Evolutionary conservation across 805 yeast species (phyloP), one percentile per base, ranked within the genome.

Genomic region (Kodamaea fukazawae): DNA sequence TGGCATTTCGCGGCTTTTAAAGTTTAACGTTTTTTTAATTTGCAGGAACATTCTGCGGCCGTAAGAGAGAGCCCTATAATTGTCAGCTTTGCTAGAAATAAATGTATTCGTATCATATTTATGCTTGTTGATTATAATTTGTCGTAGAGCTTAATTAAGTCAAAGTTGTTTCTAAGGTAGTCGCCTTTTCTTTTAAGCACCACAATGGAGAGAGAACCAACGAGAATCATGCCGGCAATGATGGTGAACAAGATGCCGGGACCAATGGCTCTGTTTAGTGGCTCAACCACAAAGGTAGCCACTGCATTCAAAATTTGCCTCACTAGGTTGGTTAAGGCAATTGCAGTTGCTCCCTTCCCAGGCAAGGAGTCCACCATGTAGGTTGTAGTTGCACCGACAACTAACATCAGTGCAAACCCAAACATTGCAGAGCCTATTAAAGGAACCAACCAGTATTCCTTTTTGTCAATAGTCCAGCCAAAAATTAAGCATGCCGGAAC

Each of bases 331-430:
- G 85, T 87, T 35, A 88, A 58, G 0, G 96, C 95, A 36, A 87
- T 86, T 0, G 95, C 96, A 0, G 95, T 84, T 10, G 96, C 90
- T 29, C 96, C 95, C 51, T 81, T 73, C 0, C 95, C 95, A 0
- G 96, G 96, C 32, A 88, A 67, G 1, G 88, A 78, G 54, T 87
- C 96, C 1, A 87, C 89, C 42, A 87, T 63, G 53, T 86, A 88
- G 0, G 96, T 86, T 2, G 83, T 76, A 0, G 88, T 82, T 7
- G 86, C 78, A 3, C 95, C 93, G 48, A 86, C 85, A 3, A 85
- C 78, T 60, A 86, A 77, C 93, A 87, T 84, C 25, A 86, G 79
- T 0, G 91, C 86, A 54, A 83, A 79, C 0, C 96, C 96, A 58
- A 82, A 86, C 5, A 86, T 43, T 1, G 90, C 86, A 4, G 93